phyloP scores from a whole-genome alignment of 306 rosid genomes.

The Hippophae tibetana region DNA sequence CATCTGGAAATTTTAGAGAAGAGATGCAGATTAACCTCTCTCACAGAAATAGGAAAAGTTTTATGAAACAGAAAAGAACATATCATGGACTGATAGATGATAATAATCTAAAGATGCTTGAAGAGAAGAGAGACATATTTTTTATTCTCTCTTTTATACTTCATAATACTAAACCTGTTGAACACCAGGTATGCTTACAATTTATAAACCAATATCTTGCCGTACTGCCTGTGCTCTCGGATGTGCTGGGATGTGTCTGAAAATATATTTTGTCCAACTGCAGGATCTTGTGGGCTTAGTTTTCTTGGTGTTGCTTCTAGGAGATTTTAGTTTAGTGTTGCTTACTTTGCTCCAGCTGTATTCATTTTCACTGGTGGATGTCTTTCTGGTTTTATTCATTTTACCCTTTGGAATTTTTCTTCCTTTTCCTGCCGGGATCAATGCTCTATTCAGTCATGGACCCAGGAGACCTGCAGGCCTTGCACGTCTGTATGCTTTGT shows the following conservation, averaged over 20 bases:
- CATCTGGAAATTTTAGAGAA: conserved; percentile 31
- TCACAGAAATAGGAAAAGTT: conserved; percentile 35
- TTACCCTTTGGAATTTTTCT: conserved; percentile 85
- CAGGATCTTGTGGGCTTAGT: conserved; percentile 99
- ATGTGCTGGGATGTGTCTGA: conserved; percentile 1
- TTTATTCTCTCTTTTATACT: conserved; percentile 80
- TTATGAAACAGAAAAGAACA: conserved; percentile 37
- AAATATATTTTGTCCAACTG: conserved; percentile 21
- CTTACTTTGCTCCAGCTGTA: conserved; percentile 94
- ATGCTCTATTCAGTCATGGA: conserved; percentile 98
- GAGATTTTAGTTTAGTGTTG: conserved; percentile 96
- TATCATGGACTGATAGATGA: conserved; percentile 56
- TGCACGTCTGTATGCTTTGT: conserved; percentile 83
- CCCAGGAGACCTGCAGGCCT: conserved; percentile 97
- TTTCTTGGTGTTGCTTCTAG: conserved; percentile 88
- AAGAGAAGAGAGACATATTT: conserved; percentile 79
- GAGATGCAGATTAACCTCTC: conserved; percentile 30
- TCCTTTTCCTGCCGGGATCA: conserved; percentile 97
- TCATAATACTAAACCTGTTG: conserved; percentile 91
- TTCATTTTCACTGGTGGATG: conserved; percentile 77
- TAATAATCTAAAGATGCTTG: conserved; percentile 59
- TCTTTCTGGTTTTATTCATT: conserved; percentile 79
- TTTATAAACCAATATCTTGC: background rate
- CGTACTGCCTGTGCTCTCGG: background rate
- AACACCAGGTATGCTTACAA: conserved; percentile 73